A percentile compares a stretch with the other conserved stretches of the same genome.
Conservation (phyloP, 768 basidiomycete species). For the Cubamyces sp. region DNA sequence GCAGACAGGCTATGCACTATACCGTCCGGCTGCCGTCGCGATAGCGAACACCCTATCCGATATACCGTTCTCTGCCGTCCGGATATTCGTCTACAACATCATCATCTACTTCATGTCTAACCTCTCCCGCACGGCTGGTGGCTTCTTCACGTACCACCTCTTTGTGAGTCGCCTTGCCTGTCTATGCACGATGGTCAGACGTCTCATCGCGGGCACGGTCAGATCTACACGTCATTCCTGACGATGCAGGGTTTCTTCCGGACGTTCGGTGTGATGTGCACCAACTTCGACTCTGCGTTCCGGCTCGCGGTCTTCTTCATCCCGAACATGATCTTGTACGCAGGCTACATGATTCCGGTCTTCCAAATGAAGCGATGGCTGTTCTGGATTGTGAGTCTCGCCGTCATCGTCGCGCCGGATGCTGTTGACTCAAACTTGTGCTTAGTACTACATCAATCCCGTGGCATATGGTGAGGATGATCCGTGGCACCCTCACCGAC, state of each 20-base stretch:
- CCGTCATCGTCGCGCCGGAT: neutral
- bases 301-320: conserved; percentile 69
- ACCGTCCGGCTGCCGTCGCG: conserved; percentile 65
- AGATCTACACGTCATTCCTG: conserved; percentile 63
- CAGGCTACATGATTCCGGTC: conserved; percentile 71
- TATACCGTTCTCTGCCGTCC: conserved; percentile 65
- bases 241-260: conserved; percentile 88
- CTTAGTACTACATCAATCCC: conserved; percentile 80
- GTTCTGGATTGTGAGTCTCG: conserved; percentile 76
- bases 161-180: conserved; percentile 42
- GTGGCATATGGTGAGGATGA: conserved; percentile 60
- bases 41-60: conserved; percentile 71
- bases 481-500: neutral
- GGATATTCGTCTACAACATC: conserved; percentile 63
- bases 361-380: conserved; percentile 79
- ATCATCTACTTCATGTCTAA: conserved; percentile 72
- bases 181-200: neutral
- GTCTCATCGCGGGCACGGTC: neutral
- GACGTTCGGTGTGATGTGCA: conserved; percentile 61
- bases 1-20: conserved; percentile 63
- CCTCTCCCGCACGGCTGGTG: conserved; percentile 45
- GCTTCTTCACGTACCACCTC: conserved; percentile 64
- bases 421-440: neutral
- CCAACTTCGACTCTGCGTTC: conserved; percentile 57
- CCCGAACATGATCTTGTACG: conserved; percentile 74